These are phyloP conservation scores for Acarospora socialis DNA, from an alignment of 2,329 filamentous ascomycete genomes.

Conservation along the genomic window DNA sequence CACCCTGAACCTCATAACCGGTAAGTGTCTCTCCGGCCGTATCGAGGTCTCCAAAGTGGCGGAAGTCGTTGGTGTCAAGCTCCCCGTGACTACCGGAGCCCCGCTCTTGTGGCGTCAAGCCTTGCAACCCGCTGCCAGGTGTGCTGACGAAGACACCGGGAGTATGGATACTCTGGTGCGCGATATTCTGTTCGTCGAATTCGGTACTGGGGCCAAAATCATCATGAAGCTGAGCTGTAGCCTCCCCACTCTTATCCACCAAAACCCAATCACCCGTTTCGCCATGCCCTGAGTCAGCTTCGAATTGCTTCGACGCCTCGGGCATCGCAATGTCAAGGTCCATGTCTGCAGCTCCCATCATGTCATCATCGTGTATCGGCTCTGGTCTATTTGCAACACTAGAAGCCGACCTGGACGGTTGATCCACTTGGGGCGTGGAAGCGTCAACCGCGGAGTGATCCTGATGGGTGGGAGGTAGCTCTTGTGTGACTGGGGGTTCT, in stretches of 20 bases:
- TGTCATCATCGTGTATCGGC: no score
- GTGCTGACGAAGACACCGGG: conserved; percentile 12
- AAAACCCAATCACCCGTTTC: conserved; percentile 61
- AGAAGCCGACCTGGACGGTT: no score
- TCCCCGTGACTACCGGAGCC: conserved; percentile 16
- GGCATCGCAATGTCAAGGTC: conserved; percentile 1
- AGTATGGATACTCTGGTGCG: conserved; percentile 5
- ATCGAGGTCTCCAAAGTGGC: conserved; percentile 48
- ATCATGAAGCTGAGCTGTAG: conserved; percentile 27
- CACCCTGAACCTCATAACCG: conserved; percentile 45
- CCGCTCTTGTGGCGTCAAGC: conserved; percentile 12
- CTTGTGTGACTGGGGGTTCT: not conserved
- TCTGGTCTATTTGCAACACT: no score
- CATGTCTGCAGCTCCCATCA: no score
- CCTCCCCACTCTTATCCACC: conserved; percentile 47
- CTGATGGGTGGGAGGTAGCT: not conserved
- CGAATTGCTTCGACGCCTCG: not conserved
- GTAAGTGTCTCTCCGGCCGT: conserved; percentile 58
- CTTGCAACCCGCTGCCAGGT: conserved; percentile 17
- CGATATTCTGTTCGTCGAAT: conserved; percentile 6
- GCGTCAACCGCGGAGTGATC: not conserved
- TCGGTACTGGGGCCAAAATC: no score
- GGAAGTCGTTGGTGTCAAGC: conserved; percentile 26
- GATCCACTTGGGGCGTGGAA: no score
- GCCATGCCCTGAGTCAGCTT: no score